A percentile compares a stretch with the other conserved stretches of the same genome.
phyloP scores from a whole-genome alignment of 106 monocot genomes.

The Hemerocallis citrina region DNA sequence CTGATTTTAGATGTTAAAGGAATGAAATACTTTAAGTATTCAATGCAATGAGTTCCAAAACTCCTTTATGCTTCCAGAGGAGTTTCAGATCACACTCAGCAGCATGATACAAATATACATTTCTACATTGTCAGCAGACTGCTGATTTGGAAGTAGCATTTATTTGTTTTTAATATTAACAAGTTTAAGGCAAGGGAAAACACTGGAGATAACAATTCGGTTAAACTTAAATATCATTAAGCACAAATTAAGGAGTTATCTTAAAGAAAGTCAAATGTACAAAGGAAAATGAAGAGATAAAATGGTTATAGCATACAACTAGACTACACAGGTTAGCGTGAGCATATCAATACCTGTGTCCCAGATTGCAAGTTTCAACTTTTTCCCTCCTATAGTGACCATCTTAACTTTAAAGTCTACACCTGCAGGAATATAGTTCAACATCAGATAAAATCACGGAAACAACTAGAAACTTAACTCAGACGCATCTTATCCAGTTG shows the following conservation, averaged over 20 bases:
- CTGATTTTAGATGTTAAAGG: too few species aligned
- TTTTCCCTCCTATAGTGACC: constrained; percentile 55
- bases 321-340: not conserved
- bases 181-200: too few species aligned
- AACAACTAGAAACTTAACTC: not conserved
- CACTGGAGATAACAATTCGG: too few species aligned
- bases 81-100: too few species aligned
- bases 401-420: constrained; percentile 71
- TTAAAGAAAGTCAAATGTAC: not conserved
- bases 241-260: not conserved
- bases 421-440: constrained; percentile 23
- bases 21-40: too few species aligned
- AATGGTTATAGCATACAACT: not conserved
- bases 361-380: constrained; percentile 72
- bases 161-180: too few species aligned
- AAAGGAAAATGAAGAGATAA: not conserved
- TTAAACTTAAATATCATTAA: too few species aligned
- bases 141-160: too few species aligned
- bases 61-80: too few species aligned
- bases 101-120: too few species aligned
- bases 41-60: too few species aligned
- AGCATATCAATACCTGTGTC: constrained; percentile 42
- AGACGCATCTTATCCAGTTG: not conserved
- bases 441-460: not conserved
- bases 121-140: too few species aligned